Evolutionary conservation across 2,329 filamentous ascomycete species (phyloP).

Genomic region (Epichloe amarillans): DNA sequence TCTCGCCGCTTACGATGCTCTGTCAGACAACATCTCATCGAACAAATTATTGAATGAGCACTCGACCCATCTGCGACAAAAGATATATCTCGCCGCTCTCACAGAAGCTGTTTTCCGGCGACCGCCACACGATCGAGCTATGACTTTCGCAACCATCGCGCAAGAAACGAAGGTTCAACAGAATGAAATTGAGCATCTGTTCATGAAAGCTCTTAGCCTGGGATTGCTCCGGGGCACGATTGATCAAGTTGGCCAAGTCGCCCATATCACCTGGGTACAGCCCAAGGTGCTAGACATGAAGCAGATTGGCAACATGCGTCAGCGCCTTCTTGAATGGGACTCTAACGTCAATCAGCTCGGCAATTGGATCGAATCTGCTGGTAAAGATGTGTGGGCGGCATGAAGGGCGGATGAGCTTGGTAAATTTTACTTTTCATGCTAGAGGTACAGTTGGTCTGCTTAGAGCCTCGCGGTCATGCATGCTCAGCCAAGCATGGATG

Average conservation of each 20-base stretch:
- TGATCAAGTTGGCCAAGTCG: conserved; percentile 89
- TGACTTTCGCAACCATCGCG: conserved; percentile 81
- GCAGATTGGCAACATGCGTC: conserved; percentile 88
- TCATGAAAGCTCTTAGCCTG: conserved; percentile 97
- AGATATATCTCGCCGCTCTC: conserved; percentile 92
- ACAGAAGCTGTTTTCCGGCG: conserved; percentile 95
- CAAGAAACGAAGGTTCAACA: conserved; percentile 83
- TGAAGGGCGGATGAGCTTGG: conserved; percentile 24
- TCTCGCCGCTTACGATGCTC: conserved; percentile 69
- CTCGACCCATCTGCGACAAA: conserved; percentile 78
- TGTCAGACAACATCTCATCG: conserved; percentile 68
- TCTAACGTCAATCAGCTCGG: conserved; percentile 89
- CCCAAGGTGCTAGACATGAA: conserved; percentile 93
- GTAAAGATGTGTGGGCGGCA: conserved; percentile 91
- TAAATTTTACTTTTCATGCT: not conserved
- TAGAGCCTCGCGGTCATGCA: not conserved
- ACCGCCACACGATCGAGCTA: conserved; percentile 86
- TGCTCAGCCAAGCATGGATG: not conserved
- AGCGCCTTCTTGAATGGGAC: conserved; percentile 85
- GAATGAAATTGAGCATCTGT: conserved; percentile 90
- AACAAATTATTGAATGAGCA: conserved; percentile 70
- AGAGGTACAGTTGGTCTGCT: not conserved
- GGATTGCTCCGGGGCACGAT: conserved; percentile 84
- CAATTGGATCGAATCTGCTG: conserved; percentile 90
- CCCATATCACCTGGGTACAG: conserved; percentile 96